Base-by-base conservation (phyloP, 1,139 yeast genomes). In the Taphrina deformans region DNA sequence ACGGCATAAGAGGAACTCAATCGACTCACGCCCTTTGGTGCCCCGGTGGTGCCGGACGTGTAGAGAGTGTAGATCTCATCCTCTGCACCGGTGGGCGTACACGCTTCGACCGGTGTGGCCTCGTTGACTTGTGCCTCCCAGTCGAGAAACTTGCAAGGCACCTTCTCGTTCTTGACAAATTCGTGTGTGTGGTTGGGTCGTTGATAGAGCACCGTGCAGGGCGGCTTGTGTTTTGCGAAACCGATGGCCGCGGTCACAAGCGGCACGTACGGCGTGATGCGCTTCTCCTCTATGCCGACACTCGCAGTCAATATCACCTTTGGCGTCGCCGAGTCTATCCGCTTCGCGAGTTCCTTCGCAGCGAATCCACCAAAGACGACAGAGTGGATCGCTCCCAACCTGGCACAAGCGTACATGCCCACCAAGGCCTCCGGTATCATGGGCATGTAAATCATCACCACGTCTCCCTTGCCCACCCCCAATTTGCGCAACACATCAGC, bases 381-480 rank as follows among this genome's bases (percentile, higher is more conserved):
- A 10, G 53, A 29, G 21, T 59, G 63, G 5, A 59, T 23, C 18
- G 63, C 63, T 12, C 63, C 63, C 6, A 59, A 26, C 12, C 55
- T 31, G 18, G 63, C 63, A 48, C 63, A 59, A 10, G 63, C 63
- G 27, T 27, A 50, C 63, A 59, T 59, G 7, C 46, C 63, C 12
- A 59, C 56, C 26, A 59, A 18, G 12, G 63, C 63, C 46, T 48
- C 63, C 6, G 63, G 63, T 18, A 59, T 52, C 63, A 59, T 59
- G 40, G 63, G 63, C 63, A 59, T 59, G 33, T 59, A 59, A 24
- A 59, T 59, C 63, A 59, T 59, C 33, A 59, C 63, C 50, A 48
- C 56, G 40, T 59, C 63, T 23, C 63, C 63, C 29, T 59, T 59
- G 3, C 40, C 48, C 7, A 59, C 56, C 14, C 63, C 63, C n/a